Percentiles rank a stretch among this genome's conserved stretches.
Conservation (phyloP, 1,284 basidiomycete genomes). For the Ganoderma meredithae region DNA sequence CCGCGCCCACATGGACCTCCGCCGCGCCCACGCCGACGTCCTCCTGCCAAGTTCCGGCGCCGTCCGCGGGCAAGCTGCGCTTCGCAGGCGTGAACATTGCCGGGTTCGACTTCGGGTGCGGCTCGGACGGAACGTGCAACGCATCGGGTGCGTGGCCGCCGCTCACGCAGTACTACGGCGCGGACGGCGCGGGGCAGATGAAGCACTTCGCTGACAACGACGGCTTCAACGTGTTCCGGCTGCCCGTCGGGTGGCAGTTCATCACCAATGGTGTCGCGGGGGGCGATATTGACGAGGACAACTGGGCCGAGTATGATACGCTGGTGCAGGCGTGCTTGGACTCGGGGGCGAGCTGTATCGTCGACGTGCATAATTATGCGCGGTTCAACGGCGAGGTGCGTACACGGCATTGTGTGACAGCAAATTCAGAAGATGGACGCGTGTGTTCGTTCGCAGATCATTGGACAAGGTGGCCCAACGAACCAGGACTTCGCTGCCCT, state of each 20-base stretch:
- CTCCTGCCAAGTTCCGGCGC: constrained; percentile 26
- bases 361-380: constrained; percentile 69
- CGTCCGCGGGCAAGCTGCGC: constrained; percentile 35
- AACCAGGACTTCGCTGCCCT: constrained; percentile 61
- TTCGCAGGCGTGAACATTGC: constrained; percentile 53
- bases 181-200: constrained; percentile 61
- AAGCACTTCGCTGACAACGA: constrained; percentile 59
- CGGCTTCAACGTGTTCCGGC: constrained; percentile 58
- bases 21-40: constrained; percentile 21
- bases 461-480: constrained; percentile 67
- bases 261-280: constrained; percentile 51
- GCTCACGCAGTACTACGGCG: constrained; percentile 51
- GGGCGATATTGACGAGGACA: constrained; percentile 52
- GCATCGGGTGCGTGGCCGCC: constrained; percentile 53
- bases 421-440: background rate
- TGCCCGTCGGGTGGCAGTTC: constrained; percentile 67
- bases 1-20: constrained; percentile 13
- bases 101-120: constrained; percentile 57
- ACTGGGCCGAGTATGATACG: constrained; percentile 57
- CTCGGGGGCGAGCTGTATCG: constrained; percentile 55
- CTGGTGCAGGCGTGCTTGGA: constrained; percentile 56
- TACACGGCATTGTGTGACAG: background rate
- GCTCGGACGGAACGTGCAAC: constrained; percentile 49
- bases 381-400: constrained; percentile 54
- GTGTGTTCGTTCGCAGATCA: constrained; percentile 45